Percentiles rank a stretch among this genome's conserved stretches.
phyloP scores from a whole-genome alignment of 805 yeast species.

The Monosporozyma yasuniensis region DNA sequence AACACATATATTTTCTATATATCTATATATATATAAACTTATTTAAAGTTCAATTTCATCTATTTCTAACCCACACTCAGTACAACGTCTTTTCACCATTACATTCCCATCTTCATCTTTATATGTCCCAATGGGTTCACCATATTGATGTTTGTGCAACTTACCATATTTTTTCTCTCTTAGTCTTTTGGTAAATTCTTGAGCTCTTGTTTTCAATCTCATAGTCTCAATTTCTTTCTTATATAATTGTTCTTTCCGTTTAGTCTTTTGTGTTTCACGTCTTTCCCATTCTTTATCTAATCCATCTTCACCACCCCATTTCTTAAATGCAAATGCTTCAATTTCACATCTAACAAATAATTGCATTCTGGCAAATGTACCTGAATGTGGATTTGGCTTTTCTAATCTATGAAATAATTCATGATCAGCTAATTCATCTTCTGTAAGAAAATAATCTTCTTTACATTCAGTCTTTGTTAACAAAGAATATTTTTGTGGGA shows the following conservation, averaged over 20 bases:
- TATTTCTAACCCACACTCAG: slow-evolving; percentile 73
- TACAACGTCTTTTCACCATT: slow-evolving; percentile 52
- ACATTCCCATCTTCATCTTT: slow-evolving; percentile 33
- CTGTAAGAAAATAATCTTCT: slow-evolving; percentile 87
- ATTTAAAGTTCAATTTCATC: slow-evolving; percentile 53
- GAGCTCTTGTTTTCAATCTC: slow-evolving; percentile 89
- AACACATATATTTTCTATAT: neutral
- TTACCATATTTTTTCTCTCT: slow-evolving; percentile 51
- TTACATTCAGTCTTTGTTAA: slow-evolving; percentile 92
- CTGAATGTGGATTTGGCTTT: slow-evolving; percentile 90
- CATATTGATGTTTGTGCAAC: slow-evolving; percentile 67
- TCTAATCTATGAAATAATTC: slow-evolving; percentile 65
- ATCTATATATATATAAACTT: neutral
- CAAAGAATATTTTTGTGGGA: slow-evolving; percentile 82
- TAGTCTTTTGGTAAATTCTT: slow-evolving; percentile 65
- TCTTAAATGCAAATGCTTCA: slow-evolving; percentile 85
- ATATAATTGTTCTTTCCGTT: slow-evolving; percentile 70
- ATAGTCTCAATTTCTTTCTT: slow-evolving; percentile 72
- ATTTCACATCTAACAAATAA: slow-evolving; percentile 81
- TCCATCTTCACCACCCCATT: slow-evolving; percentile 89
- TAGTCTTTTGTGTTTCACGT: slow-evolving; percentile 62
- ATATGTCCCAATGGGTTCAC: slow-evolving; percentile 39
- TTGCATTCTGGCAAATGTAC: slow-evolving; percentile 86
- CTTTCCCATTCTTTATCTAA: slow-evolving; percentile 88
- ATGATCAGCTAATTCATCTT: slow-evolving; percentile 76